Base-by-base conservation (phyloP, 345 rosid genomes). In the Populus nigra region DNA sequence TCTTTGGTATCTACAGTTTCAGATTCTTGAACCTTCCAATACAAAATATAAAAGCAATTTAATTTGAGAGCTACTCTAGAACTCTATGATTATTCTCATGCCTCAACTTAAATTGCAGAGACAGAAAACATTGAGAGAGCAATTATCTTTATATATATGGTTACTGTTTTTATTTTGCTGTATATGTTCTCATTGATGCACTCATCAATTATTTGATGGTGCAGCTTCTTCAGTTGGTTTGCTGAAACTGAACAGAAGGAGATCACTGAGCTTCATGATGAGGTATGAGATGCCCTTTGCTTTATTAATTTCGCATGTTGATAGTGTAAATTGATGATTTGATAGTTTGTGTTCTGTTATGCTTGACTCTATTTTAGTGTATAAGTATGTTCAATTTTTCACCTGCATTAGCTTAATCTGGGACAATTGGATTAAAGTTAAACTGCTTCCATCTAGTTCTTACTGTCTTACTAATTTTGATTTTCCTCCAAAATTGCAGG, bases 191-290 rank as follows among this genome's bases (percentile, higher is more conserved):
- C 22, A 16, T 9, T 45, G 45, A 41, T 63, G 23, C 0, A 36
- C 63, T 23, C 23, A 5, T 7, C 7, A 39, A 39, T 65, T 35
- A 47, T 66, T 55, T 39, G 13, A 45, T 71, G 49, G 41, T 70
- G 43, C 76, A 80, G 79, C 75, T 76, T 80, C 72, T 80, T 80
- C 62, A 53, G 59, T 66, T 80, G 79, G 83, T 80, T 80, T 65
- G 36, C 53, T 27, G 74, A 76, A 39, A 71, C 53, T n/a, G 74
- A 50, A 22, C 69, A 68, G 23, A 73, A 74, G 13, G 69, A 61
- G 38, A 27, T 62, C 38, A 57, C 69, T 2, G 76, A 69, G 22
- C 73, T 69, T 25, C 79, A 71, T 47, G 83, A 80, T 70, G 83
- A 80, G 45, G 83, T 80, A 69, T 65, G 36, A 61, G 9, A 8